Evolutionary conservation across 345 rosid genomes (phyloP).

Genomic region (Hypericum perforatum): DNA sequence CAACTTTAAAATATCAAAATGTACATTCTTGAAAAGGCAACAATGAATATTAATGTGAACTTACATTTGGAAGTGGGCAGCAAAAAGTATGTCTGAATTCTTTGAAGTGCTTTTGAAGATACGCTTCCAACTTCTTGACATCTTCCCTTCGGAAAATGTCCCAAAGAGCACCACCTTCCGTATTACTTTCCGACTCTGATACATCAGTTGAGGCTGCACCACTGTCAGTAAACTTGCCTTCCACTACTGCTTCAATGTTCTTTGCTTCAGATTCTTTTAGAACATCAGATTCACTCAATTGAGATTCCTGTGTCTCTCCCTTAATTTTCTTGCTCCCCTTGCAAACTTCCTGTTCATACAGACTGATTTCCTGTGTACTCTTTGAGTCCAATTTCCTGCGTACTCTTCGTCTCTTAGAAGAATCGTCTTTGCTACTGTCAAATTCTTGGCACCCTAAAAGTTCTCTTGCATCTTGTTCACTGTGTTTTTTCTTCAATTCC

Average conservation of each 20-base stretch:
- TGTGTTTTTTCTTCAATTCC: slow-evolving; percentile 44
- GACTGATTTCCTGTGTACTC: not conserved
- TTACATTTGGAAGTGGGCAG: slow-evolving; percentile 32
- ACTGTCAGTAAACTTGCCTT: slow-evolving; percentile 1
- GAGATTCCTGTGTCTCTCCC: too few species aligned
- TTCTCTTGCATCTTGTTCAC: slow-evolving; percentile 49
- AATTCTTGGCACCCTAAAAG: slow-evolving; percentile 5
- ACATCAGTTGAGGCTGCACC: not conserved
- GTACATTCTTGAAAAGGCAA: slow-evolving; percentile 1
- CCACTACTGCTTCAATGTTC: slow-evolving; percentile 11
- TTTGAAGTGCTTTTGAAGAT: slow-evolving; percentile 48
- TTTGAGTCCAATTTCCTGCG: slow-evolving; percentile 6
- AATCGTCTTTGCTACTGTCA: slow-evolving; percentile 1
- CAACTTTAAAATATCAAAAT: not conserved
- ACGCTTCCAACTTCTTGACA: slow-evolving; percentile 62
- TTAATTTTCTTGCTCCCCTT: too few species aligned
- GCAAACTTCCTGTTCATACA: not conserved
- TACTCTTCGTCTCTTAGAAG: slow-evolving; percentile 5
- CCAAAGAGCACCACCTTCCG: slow-evolving; percentile 87
- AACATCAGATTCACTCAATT: too few species aligned
- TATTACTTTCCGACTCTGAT: slow-evolving; percentile 20
- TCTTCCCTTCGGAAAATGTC: slow-evolving; percentile 91
- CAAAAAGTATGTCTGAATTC: slow-evolving; percentile 76
- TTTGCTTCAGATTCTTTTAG: too few species aligned
- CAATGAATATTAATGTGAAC: not conserved